phyloP scores from a whole-genome alignment of 805 yeast species.

The Wickerhamiella occidentalis region DNA sequence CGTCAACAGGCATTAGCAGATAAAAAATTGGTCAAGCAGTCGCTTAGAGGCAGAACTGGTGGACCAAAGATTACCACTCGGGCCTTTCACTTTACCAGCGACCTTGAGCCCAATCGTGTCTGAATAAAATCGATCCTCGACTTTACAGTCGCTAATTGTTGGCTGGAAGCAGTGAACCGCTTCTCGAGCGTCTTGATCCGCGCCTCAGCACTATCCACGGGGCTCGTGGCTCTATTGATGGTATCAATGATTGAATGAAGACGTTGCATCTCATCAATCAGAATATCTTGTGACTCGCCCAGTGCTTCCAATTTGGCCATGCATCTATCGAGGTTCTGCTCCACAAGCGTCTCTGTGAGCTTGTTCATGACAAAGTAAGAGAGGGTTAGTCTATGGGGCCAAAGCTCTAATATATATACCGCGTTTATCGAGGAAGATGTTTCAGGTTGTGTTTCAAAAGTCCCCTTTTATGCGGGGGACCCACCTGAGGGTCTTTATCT shows the following conservation, averaged over 20 bases:
- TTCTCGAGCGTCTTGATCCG: background rate
- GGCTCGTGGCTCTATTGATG: background rate
- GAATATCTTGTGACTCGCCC: background rate
- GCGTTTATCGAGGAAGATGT: background rate
- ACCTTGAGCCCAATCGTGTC: background rate
- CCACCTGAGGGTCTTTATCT: background rate
- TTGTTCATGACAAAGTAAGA: slow-evolving; percentile 4
- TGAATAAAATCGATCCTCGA: background rate
- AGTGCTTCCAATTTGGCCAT: slow-evolving; percentile 3
- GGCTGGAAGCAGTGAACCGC: background rate
- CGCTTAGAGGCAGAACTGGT: too few relatives aligned
- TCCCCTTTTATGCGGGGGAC: background rate
- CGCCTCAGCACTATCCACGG: background rate
- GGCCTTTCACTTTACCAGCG: too few relatives aligned
- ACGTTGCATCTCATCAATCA: slow-evolving; percentile 3
- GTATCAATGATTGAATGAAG: background rate
- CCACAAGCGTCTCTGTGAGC: background rate
- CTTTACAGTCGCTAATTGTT: background rate
- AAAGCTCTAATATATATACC: background rate
- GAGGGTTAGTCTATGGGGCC: background rate
- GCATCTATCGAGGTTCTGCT: slow-evolving; percentile 11
- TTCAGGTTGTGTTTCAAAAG: background rate
- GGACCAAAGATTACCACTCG: too few relatives aligned
- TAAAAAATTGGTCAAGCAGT: too few relatives aligned
- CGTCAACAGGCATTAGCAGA: too few relatives aligned